Evolutionary conservation across 352 stramenopile species (phyloP), one percentile per base, ranked within the genome.

Genomic region (Pythium pyrilobum): DNA sequence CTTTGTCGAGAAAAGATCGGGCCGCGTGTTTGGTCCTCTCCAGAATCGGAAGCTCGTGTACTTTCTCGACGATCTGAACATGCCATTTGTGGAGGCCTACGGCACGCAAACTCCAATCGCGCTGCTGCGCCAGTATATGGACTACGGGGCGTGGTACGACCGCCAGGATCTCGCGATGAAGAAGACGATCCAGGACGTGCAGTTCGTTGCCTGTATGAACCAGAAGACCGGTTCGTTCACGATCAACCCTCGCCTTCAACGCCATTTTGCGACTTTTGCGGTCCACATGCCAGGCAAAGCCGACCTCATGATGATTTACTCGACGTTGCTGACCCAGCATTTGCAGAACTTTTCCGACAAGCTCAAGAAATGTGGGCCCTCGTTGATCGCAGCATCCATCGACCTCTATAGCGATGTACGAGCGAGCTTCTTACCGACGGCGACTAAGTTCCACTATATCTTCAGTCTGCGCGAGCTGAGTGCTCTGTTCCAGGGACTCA

Each of bases 391-490:
- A 2, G 91, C 87, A 0, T 89, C 87, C 0, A 74, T 97, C 10
- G 85, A 92, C 36, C 47, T 97, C 32, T 92, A 95, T 43, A 59
- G 64, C 1, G 77, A 87, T 11, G 80, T 96, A 6, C 64, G 68
- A 3, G 29, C 65, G 4, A 85, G 81, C 16, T 97, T 98, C 57
- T 49, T 97, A 1, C 85, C 87, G 0, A 96, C 80, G 0, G 87
- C 89, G n/a, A 77, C 84, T 3, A 98, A 97, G 48, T 96, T 95
- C 34, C 88, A 97, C 59, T 97, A 98, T 49, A 74, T 95, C 3
- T 98, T 98, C 66, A 97, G 85, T 56, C 81, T 98, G 59, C 74
- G 92, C 12, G 89, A 98, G 40, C 51, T 98, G 9, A 79, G 74
- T 5, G 78, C 81, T 3, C 56, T 98, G 13, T 95, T 97, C 51